phyloP scores from a whole-genome alignment of 768 basidiomycete genomes.

The Strobilomyces dryophilus region DNA sequence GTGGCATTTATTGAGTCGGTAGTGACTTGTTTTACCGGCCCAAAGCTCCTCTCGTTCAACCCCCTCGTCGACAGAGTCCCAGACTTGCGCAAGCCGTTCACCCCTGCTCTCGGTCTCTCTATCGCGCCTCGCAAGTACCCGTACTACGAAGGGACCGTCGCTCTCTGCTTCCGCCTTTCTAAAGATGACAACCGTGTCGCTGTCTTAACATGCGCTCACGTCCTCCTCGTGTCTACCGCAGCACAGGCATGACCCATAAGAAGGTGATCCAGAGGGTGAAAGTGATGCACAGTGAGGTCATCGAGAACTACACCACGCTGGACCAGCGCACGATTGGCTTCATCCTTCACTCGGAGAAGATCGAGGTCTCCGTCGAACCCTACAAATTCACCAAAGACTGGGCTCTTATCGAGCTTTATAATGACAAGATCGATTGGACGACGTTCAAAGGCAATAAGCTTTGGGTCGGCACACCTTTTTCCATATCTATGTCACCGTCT shows the following conservation, averaged over 20 bases:
- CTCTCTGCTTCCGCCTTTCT: background rate
- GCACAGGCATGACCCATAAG: background rate
- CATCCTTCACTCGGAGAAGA: background rate
- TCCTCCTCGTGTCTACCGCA: background rate
- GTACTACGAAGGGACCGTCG: constrained; percentile 1
- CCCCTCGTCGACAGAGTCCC: background rate
- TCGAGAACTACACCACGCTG: background rate
- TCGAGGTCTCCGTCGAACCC: background rate
- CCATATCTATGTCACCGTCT: too few species aligned
- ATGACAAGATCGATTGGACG: background rate
- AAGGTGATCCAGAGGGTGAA: background rate
- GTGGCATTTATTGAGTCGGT: background rate
- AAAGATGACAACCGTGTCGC: background rate
- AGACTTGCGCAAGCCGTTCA: background rate
- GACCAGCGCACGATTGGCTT: background rate
- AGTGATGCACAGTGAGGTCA: background rate
- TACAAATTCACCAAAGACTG: background rate
- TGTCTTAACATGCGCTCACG: background rate
- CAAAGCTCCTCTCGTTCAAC: background rate
- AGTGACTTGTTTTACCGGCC: background rate
- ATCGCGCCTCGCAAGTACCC: background rate
- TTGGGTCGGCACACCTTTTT: background rate
- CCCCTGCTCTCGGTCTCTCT: background rate
- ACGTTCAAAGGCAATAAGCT: background rate
- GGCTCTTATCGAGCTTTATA: background rate